These are phyloP conservation scores for Teunomyces cretensis DNA, from an alignment of 805 yeast species.

Conservation along the genomic window DNA sequence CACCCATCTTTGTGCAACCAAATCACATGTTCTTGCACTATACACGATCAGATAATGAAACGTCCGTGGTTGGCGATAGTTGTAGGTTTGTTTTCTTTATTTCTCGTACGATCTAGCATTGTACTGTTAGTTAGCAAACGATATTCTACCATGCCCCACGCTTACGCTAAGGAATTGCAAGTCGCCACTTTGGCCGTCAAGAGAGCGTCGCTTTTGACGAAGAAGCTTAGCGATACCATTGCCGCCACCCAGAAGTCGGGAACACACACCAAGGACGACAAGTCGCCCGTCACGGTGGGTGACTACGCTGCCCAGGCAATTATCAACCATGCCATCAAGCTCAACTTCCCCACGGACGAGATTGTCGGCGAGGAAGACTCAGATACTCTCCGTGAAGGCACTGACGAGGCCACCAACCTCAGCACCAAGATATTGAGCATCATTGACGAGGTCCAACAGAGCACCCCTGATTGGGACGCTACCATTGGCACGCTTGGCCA, in stretches of 20 bases:
- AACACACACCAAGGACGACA: slow-evolving; percentile 77
- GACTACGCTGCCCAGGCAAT: slow-evolving; percentile 96
- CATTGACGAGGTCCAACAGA: slow-evolving; percentile 51
- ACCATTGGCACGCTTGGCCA: slow-evolving; percentile 44
- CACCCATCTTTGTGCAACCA: no score
- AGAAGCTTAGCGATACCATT: slow-evolving; percentile 58
- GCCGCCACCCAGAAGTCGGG: slow-evolving; percentile 46
- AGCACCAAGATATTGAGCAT: slow-evolving; percentile 58
- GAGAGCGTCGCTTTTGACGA: slow-evolving; percentile 78
- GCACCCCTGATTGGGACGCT: slow-evolving; percentile 31
- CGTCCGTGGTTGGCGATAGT: neutral
- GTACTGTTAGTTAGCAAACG: neutral
- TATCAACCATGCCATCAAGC: slow-evolving; percentile 75
- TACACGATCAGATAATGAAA: neutral
- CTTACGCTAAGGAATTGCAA: slow-evolving; percentile 63
- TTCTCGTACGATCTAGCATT: slow-evolving; percentile 5
- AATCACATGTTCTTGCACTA: slow-evolving; percentile 10
- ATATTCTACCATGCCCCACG: slow-evolving; percentile 17
- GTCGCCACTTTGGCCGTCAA: slow-evolving; percentile 90
- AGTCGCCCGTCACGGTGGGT: slow-evolving; percentile 94
- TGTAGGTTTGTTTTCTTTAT: slow-evolving; percentile 3
- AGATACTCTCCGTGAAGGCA: slow-evolving; percentile 48
- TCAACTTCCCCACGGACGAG: slow-evolving; percentile 79
- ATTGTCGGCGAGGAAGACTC: slow-evolving; percentile 96
- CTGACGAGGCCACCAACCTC: slow-evolving; percentile 46